Evolutionary conservation across 345 rosid species (phyloP).

Genomic region (Angophora floribunda): DNA sequence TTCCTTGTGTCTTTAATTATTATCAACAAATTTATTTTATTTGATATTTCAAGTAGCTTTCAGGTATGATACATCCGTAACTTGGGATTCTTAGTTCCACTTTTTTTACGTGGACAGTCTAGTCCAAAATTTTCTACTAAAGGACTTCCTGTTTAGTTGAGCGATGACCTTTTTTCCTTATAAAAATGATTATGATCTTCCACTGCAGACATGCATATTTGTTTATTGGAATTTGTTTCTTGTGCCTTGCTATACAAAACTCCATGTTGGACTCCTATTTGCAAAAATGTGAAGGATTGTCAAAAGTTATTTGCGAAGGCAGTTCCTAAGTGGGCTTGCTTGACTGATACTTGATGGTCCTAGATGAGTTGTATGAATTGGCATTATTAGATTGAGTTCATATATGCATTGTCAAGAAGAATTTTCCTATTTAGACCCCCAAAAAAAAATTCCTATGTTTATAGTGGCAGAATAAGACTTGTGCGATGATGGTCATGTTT

Average conservation of each 20-base stretch:
- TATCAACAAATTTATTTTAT: neutral
- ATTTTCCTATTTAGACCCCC: neutral
- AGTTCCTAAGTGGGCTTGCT: neutral
- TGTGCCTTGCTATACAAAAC: neutral
- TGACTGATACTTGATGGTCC: neutral
- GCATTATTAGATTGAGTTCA: neutral
- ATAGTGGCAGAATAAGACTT: neutral
- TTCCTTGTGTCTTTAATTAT: neutral
- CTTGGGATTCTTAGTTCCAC: neutral
- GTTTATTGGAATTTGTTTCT: neutral
- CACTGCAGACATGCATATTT: neutral
- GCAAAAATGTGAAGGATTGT: neutral
- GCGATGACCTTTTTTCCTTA: neutral
- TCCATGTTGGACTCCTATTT: neutral
- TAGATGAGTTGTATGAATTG: neutral
- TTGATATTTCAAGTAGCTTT: neutral
- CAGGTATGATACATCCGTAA: neutral
- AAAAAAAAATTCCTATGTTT: neutral
- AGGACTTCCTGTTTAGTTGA: neutral
- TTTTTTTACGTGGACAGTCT: neutral
- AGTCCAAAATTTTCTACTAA: neutral
- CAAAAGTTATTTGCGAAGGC: neutral
- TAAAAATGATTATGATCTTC: neutral
- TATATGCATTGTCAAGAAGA: neutral
- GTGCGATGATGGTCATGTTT: neutral